Conservation (phyloP, 768 basidiomycete genomes). For the Mycena polygramma region DNA sequence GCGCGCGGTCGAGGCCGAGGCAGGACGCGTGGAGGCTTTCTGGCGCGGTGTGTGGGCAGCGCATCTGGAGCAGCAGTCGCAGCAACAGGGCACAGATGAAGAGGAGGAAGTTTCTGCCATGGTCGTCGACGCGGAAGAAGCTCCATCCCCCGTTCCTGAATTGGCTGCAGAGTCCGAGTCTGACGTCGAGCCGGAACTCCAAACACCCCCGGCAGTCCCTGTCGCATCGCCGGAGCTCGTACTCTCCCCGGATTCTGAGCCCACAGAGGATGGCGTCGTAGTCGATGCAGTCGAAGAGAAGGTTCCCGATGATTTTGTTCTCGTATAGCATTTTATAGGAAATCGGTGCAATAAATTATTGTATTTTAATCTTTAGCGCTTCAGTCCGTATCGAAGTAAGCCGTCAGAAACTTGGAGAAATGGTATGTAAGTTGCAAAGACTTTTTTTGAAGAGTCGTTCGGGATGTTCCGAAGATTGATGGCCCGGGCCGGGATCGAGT, state of each 20-base stretch:
- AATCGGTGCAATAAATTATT: slow-evolving; percentile 5
- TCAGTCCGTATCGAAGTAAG: background rate
- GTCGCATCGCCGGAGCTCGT: slow-evolving; percentile 10
- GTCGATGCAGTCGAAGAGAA: slow-evolving; percentile 3
- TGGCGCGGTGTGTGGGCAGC: slow-evolving; percentile 55
- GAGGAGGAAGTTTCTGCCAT: slow-evolving; percentile 32
- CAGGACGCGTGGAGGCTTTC: slow-evolving; percentile 62
- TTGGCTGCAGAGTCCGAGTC: slow-evolving; percentile 29
- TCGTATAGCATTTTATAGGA: slow-evolving; percentile 13
- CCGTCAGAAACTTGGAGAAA: too few species aligned
- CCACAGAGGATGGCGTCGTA: slow-evolving; percentile 10
- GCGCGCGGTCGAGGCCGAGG: slow-evolving; percentile 70
- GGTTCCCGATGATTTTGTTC: slow-evolving; percentile 25
- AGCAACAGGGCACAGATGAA: slow-evolving; percentile 36
- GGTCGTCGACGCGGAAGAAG: slow-evolving; percentile 26
- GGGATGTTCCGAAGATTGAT: too few species aligned
- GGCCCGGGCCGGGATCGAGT: background rate
- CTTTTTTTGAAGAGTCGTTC: background rate
- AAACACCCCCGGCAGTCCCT: slow-evolving; percentile 20
- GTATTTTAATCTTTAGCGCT: background rate
- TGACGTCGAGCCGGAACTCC: slow-evolving; percentile 25
- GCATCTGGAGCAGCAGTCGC: slow-evolving; percentile 35
- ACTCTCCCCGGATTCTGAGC: slow-evolving; percentile 2
- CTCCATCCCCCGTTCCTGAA: slow-evolving; percentile 11
- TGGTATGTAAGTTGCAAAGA: too few species aligned